Percentiles rank a stretch among this genome's conserved stretches.
phyloP scores from a whole-genome alignment of 441 rosid genomes.

The Hura crepitans region DNA sequence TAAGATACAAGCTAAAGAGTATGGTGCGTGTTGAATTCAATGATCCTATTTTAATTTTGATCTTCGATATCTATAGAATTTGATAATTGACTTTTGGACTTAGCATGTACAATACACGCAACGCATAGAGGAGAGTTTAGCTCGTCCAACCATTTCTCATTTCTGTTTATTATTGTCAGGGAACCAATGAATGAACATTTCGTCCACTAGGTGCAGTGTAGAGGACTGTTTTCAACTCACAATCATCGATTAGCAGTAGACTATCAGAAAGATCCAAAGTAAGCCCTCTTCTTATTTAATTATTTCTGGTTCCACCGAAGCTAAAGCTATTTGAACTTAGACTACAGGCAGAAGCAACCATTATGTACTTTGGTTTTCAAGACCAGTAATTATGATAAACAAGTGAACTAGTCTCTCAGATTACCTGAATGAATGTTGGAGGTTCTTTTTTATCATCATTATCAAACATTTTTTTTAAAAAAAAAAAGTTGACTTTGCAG shows the following conservation, averaged over 20 bases:
- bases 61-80: too few relatives aligned
- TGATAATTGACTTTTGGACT: too few relatives aligned
- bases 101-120: too few relatives aligned
- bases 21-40: too few relatives aligned
- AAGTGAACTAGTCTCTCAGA: neutral
- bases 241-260: conserved; percentile 85
- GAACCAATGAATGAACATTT: conserved; percentile 93
- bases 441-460: neutral
- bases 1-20: too few relatives aligned
- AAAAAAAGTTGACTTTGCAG: conserved; percentile 30
- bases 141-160: conserved; percentile 16
- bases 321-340: neutral
- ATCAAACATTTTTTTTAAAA: too few relatives aligned
- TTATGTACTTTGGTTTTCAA: neutral
- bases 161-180: conserved; percentile 39
- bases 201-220: conserved; percentile 68
- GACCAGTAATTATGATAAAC: neutral
- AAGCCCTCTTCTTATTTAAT: conserved; percentile 9
- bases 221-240: conserved; percentile 97
- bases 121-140: too few relatives aligned
- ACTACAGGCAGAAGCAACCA: neutral
- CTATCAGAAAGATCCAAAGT: conserved; percentile 67
- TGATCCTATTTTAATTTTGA: too few relatives aligned
- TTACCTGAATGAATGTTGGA: neutral
- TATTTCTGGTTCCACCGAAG: conserved; percentile 2